phyloP scores from a whole-genome alignment of 768 basidiomycete species.

The Suillus brevipes region DNA sequence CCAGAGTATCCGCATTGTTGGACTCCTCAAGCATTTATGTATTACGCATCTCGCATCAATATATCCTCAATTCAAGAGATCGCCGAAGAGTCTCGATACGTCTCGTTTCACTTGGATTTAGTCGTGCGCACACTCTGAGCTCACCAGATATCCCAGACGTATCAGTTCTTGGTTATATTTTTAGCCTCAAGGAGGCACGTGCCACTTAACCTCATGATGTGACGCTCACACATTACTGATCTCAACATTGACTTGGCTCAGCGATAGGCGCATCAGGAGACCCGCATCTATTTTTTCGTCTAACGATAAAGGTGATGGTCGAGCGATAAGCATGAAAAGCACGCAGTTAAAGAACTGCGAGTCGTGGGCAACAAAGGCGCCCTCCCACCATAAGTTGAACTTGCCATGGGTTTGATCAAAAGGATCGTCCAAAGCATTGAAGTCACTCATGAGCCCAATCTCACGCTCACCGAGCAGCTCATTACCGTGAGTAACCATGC shows the following conservation, averaged over 20 bases:
- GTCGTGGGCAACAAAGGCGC: not conserved
- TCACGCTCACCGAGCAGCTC: conserved; percentile 57
- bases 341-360: not conserved
- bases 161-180: not conserved
- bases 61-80: not conserved
- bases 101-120: not conserved
- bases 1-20: conserved; percentile 27
- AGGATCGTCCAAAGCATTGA: conserved; percentile 41
- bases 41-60: conserved; percentile 17
- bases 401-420: conserved; percentile 25
- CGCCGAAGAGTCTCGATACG: not conserved
- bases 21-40: conserved; percentile 30
- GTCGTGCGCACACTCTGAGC: not conserved
- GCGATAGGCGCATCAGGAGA: not conserved
- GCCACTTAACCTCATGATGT: not conserved
- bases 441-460: conserved; percentile 51
- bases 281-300: not conserved
- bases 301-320: not conserved
- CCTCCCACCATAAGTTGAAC: not conserved
- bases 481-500: conserved; percentile 45
- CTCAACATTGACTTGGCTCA: not conserved
- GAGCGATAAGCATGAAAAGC: conserved; percentile 1
- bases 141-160: not conserved
- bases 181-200: no score
- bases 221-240: no score